Percentiles rank a stretch among this genome's conserved stretches.
phyloP scores from a whole-genome alignment of 495 filamentous ascomycete genomes.

The Daldinia vernicosa region DNA sequence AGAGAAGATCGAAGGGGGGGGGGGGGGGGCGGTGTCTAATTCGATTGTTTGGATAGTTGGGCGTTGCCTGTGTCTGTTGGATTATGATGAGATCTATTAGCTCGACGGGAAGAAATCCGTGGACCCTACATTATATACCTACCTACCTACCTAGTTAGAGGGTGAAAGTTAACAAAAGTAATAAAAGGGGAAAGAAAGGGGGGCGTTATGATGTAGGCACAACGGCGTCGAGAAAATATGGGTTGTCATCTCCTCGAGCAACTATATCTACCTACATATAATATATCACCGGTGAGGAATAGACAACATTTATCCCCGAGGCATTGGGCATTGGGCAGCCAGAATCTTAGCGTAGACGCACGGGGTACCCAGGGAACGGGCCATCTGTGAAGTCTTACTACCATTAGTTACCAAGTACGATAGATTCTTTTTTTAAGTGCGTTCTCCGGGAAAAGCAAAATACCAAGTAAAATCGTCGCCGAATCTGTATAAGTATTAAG shows the following conservation, averaged over 20 bases:
- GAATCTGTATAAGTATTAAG: not conserved
- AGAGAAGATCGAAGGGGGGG: not conserved
- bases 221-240: not conserved
- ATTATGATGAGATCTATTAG: not conserved
- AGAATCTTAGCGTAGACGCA: not conserved
- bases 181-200: not conserved
- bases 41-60: not conserved
- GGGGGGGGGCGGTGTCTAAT: not conserved
- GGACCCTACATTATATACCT: not conserved
- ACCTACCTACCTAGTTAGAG: too few species aligned
- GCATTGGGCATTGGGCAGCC: not conserved
- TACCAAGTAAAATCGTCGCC: not conserved
- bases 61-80: not conserved
- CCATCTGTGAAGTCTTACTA: not conserved
- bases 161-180: not conserved
- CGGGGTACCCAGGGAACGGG: conserved; percentile 1
- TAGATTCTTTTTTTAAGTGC: not conserved
- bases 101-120: not conserved
- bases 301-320: not conserved
- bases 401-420: not conserved
- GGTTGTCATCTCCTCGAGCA: too few species aligned
- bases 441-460: not conserved
- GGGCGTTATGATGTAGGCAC: not conserved
- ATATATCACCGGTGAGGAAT: not conserved
- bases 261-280: not conserved